Evolutionary conservation across 805 yeast species (phyloP).

Genomic region (Metschnikowia dekortorum): DNA sequence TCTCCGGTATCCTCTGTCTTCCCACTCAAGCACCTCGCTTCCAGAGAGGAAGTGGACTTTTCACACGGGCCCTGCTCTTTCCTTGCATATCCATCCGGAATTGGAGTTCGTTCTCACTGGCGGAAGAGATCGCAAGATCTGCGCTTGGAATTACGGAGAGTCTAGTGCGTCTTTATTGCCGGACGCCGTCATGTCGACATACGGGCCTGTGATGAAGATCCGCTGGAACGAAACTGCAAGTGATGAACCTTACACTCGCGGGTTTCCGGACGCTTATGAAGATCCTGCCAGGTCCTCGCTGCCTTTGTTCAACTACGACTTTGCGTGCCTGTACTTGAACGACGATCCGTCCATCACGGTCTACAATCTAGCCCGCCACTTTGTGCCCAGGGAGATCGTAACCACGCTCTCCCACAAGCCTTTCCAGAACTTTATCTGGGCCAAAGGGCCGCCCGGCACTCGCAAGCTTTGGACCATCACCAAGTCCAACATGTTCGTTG

Average conservation of each 20-base stretch:
- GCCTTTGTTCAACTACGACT: constrained; percentile 51
- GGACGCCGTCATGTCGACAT: constrained; percentile 65
- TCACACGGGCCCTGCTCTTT: constrained; percentile 86
- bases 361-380: constrained; percentile 66
- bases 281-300: constrained; percentile 14
- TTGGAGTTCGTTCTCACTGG: constrained; percentile 81
- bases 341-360: constrained; percentile 69
- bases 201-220: constrained; percentile 75
- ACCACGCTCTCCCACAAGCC: constrained; percentile 46
- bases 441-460: constrained; percentile 18
- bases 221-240: constrained; percentile 49
- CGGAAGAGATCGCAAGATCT: constrained; percentile 83
- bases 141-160: constrained; percentile 60
- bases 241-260: constrained; percentile 25
- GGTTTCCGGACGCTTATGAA: constrained; percentile 15
- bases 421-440: constrained; percentile 41
- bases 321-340: constrained; percentile 69
- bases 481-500: constrained; percentile 34
- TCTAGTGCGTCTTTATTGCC: constrained; percentile 39
- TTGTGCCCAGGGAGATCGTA: constrained; percentile 65
- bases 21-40: constrained; percentile 20
- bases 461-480: constrained; percentile 38
- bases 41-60: constrained; percentile 81
- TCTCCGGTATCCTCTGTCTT: constrained; percentile 40
- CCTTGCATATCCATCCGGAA: constrained; percentile 85